A percentile compares a stretch with the other conserved stretches of the same genome.
Evolutionary conservation across 2,329 filamentous ascomycete species (phyloP).

Genomic region (Alternaria ventricosa): DNA sequence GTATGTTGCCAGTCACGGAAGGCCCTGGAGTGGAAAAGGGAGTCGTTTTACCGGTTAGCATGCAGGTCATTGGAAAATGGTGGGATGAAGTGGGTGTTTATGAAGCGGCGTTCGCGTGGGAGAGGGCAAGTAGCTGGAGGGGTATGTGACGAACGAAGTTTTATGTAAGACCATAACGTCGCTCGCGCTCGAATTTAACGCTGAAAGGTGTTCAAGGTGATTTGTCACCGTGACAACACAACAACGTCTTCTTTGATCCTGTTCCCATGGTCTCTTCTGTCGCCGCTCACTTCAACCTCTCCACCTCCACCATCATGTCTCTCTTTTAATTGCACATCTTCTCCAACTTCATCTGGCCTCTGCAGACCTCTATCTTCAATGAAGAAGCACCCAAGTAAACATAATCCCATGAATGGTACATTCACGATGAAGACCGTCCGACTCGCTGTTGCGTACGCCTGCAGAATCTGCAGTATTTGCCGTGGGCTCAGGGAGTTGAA

Average conservation of each 20-base stretch:
- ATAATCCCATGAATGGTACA: slow-evolving; percentile 60
- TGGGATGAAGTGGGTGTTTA: slow-evolving; percentile 60
- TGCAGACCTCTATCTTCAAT: slow-evolving; percentile 58
- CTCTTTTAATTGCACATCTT: neutral
- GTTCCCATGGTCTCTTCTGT: neutral
- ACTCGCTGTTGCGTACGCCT: slow-evolving; percentile 62
- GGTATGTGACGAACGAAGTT: slow-evolving; percentile 15
- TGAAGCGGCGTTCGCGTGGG: slow-evolving; percentile 56
- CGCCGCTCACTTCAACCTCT: neutral
- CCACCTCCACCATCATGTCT: neutral
- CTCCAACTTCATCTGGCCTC: slow-evolving; percentile 25
- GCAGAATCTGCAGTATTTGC: slow-evolving; percentile 48
- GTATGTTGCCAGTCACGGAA: slow-evolving; percentile 53
- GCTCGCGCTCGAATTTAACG: neutral
- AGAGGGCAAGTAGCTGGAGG: slow-evolving; percentile 56
- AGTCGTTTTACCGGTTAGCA: slow-evolving; percentile 57
- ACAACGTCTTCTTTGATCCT: neutral
- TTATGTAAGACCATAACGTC: neutral
- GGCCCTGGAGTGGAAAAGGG: slow-evolving; percentile 36
- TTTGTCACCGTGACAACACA: neutral
- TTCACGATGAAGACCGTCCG: slow-evolving; percentile 64
- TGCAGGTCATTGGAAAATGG: slow-evolving; percentile 62
- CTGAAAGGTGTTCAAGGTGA: neutral
- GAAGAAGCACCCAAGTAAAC: slow-evolving; percentile 59
- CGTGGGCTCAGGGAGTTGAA: slow-evolving; percentile 11